Base-by-base conservation (phyloP, 768 basidiomycete genomes). In the Rubroboletus satanas region DNA sequence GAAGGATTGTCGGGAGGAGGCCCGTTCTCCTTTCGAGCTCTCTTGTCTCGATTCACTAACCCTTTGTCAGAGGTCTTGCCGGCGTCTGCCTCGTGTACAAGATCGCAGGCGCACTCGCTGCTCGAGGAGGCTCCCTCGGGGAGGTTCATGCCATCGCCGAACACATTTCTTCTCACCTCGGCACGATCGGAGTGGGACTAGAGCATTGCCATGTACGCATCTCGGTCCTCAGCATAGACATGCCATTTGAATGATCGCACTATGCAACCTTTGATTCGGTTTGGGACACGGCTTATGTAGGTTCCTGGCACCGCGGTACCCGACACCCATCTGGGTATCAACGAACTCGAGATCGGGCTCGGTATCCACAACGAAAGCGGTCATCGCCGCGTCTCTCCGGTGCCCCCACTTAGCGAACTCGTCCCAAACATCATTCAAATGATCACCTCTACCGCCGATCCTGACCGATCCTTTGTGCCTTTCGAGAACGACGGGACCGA, bases 361-460 rank as follows among this genome's bases (percentile, higher is more conserved):
- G 90, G 93, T 12, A 89, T 96, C 53, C 93, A 96, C 73, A 96
- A 96, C 63, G 93, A 96, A 72, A 82, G 84, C 45, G 93, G 89
- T 8, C 79, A 84, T 58, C 74, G 76, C 39, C 84, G 84, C 29
- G 60, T 88, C 35, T 84, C 85, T 0, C 89, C 88, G 5, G 76
- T 87, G 3, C 92, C 93, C 0, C 77, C 85, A 10, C 79, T 90
- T 45, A 76, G 80, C 15, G 75, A 86, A 57, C 82, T 95, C 52
- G 75, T 94, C 43, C 77, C 79, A n/a, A 75, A 82, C 59, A 76
- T 95, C 43, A 72, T 94, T 23, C 82, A 84, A 41, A 75, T 89
- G 59, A 74, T 93, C 56, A 84, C 79, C 23, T 87, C 81, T n/a
- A 87, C 81, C 18, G 74, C 75, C 14, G 93, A 95, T 67, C 74